phyloP scores from a whole-genome alignment of 257 asterid species.

The Oldenlandia corymbosa region DNA sequence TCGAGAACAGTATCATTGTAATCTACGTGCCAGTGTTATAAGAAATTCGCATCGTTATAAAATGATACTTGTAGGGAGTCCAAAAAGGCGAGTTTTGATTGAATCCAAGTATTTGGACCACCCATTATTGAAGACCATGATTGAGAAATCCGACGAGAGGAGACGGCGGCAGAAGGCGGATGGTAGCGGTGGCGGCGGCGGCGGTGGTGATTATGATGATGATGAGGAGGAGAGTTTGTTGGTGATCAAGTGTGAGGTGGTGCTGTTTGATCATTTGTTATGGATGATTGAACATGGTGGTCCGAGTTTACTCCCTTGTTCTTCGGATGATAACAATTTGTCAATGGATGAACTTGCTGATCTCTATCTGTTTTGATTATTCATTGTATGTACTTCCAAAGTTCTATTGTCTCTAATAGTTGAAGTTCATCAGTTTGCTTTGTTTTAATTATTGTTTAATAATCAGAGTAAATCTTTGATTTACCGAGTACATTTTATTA shows the following conservation, averaged over 20 bases:
- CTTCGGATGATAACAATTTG: slow-evolving; percentile 21
- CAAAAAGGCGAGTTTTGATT: slow-evolving; percentile 42
- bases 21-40: neutral
- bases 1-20: neutral
- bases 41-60: slow-evolving; percentile 18
- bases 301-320: slow-evolving; percentile 27
- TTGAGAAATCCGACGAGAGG: slow-evolving; percentile 49
- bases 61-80: slow-evolving; percentile 55
- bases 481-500: too few species aligned
- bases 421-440: too few species aligned
- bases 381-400: too few species aligned
- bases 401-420: too few species aligned
- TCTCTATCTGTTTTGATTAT: slow-evolving; percentile 43
- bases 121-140: slow-evolving; percentile 52
- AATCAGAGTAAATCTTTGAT: too few species aligned
- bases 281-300: slow-evolving; percentile 81
- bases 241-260: slow-evolving; percentile 67
- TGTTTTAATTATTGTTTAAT: too few species aligned
- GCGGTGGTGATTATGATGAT: too few species aligned
- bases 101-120: slow-evolving; percentile 57
- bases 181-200: too few species aligned
- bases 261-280: slow-evolving; percentile 61
- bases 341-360: slow-evolving; percentile 64
- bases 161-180: too few species aligned
- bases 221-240: slow-evolving; percentile 13